Evolutionary conservation across 2,329 filamentous ascomycete genomes (phyloP), one percentile per base, ranked within the genome.

Genomic region (Ophiocordyceps unilateralis): DNA sequence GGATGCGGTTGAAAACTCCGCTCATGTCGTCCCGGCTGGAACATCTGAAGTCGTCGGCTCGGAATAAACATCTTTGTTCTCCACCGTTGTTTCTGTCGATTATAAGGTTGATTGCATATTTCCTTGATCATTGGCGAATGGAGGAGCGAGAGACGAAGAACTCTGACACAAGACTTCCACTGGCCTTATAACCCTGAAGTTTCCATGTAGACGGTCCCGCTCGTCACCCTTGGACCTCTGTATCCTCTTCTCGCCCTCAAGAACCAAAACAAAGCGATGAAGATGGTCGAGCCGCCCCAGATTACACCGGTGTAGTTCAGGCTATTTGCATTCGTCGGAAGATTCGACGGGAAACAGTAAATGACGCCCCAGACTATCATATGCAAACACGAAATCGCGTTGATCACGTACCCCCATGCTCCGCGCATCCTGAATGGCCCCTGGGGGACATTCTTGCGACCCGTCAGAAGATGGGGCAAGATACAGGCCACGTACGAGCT

Each of bases 361-460:
- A 82, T 74, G 9, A 81, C 69, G 4, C 74, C 67, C 55, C 76
- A 81, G 0, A 69, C 68, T 3, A 69, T 46, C 48, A 81, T 77
- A 52, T 81, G 82, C 0, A 60, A 53, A 48, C 72, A 70, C 1
- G 70, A 65, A 1, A 74, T 49, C 2, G 61, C 58, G 28, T 74
- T 74, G 2, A 81, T 58, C 0, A 58, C 46, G 46, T 71, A 76
- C 1, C 69, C 74, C 2, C 66, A 38, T 11, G 49, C 48, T 2
- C 63, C 60, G 2, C 60, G 58, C 65, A 81, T 71, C 47, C 62
- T 67, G 50, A 80, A 83, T 0, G 71, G 71, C 0, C 78, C 78
- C 0, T 70, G 74, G 0, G 39, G 57, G 9, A 60, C 51, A 20
- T 57, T 58, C 40, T 51, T 58, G 21, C 58, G 50, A 1, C 58